Conservation (phyloP, 768 basidiomycete genomes). For the Gymnopilus dilepis region DNA sequence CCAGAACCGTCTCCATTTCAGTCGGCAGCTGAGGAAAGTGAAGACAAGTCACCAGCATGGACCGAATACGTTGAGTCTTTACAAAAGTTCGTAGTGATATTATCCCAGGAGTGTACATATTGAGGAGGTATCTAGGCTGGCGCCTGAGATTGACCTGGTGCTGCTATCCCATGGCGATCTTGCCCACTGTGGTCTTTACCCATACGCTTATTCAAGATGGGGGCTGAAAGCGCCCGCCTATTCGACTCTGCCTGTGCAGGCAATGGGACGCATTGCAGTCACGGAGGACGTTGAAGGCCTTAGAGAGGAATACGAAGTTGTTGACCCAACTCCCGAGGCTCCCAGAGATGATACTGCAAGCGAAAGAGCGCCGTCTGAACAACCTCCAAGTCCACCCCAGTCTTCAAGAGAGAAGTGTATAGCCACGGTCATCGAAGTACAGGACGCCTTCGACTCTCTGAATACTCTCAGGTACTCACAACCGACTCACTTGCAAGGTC, state of each 20-base stretch:
- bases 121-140: slow-evolving; percentile 51
- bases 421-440: slow-evolving; percentile 82
- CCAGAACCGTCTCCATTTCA: slow-evolving; percentile 57
- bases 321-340: slow-evolving; percentile 40
- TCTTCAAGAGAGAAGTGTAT: slow-evolving; percentile 62
- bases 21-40: slow-evolving; percentile 28
- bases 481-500: slow-evolving; percentile 93
- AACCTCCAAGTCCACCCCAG: slow-evolving; percentile 27
- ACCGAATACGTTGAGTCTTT: slow-evolving; percentile 69
- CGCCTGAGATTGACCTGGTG: slow-evolving; percentile 86
- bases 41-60: slow-evolving; percentile 53
- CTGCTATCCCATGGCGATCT: slow-evolving; percentile 95
- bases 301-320: slow-evolving; percentile 74
- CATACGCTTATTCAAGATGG: slow-evolving; percentile 90
- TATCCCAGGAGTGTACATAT: background rate
- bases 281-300: slow-evolving; percentile 87
- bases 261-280: slow-evolving; percentile 92
- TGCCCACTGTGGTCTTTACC: slow-evolving; percentile 87
- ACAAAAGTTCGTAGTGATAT: slow-evolving; percentile 58
- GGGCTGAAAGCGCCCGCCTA: slow-evolving; percentile 90
- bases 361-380: slow-evolving; percentile 30
- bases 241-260: slow-evolving; percentile 92
- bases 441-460: slow-evolving; percentile 90
- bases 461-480: slow-evolving; percentile 95
- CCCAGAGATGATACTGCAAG: slow-evolving; percentile 34